These are phyloP conservation scores for Chenopodium berlandieri DNA, from an alignment of 148 eudicot genomes.

Conservation along the genomic window DNA sequence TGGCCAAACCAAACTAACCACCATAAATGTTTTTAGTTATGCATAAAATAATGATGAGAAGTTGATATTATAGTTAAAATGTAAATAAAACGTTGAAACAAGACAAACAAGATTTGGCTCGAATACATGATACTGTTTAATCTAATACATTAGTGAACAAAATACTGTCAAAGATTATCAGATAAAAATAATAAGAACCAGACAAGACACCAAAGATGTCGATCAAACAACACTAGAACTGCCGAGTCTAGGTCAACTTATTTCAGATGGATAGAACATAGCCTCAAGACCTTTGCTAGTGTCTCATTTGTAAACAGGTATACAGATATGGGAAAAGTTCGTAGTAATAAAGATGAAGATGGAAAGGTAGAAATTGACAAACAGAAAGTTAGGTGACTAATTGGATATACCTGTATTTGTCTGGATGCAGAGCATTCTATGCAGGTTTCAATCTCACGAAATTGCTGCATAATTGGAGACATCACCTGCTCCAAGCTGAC, in stretches of 20 bases:
- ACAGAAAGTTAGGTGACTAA: not conserved
- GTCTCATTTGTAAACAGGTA: not conserved
- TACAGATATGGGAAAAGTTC: not conserved
- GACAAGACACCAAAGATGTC: not conserved
- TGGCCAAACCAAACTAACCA: not conserved
- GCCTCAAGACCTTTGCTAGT: not conserved
- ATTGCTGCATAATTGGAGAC: constrained; percentile 96
- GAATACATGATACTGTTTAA: not conserved
- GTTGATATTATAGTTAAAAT: not conserved
- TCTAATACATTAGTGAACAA: not conserved
- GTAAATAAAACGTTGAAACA: not conserved
- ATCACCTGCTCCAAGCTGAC: constrained; percentile 83
- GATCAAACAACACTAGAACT: not conserved
- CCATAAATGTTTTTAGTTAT: no score
- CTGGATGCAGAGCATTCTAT: constrained; percentile 84
- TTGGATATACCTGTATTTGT: constrained; percentile 69
- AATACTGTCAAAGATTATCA: no score
- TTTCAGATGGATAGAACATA: not conserved
- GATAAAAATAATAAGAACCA: not conserved
- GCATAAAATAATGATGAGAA: not conserved
- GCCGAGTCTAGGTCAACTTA: not conserved
- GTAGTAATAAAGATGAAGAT: not conserved
- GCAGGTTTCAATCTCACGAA: constrained; percentile 96
- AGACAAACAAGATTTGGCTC: not conserved
- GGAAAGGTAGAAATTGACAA: not conserved